A percentile compares a stretch with the other conserved stretches of the same genome.
Evolutionary conservation across 352 stramenopile genomes (phyloP).

Genomic region (Globisporangium echinulatum): DNA sequence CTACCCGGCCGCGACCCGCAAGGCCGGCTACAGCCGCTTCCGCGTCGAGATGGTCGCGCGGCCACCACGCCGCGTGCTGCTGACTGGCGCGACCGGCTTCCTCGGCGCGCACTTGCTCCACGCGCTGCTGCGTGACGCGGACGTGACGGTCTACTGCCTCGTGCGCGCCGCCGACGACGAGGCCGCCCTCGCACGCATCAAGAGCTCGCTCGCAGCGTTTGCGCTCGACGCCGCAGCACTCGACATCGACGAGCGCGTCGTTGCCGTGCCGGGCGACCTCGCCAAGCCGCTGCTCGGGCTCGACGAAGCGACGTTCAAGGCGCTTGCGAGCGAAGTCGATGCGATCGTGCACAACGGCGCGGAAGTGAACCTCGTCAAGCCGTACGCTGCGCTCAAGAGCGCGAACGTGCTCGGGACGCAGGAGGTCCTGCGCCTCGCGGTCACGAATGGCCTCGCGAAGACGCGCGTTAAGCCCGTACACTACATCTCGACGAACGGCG

Average conservation of each 20-base stretch:
- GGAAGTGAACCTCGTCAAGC: constrained; percentile 90
- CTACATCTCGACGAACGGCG: constrained; percentile 90
- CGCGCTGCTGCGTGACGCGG: constrained; percentile 64
- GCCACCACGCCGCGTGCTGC: constrained; percentile 72
- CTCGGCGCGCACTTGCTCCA: constrained; percentile 84
- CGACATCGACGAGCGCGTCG: constrained; percentile 62
- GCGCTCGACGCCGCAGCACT: constrained; percentile 40
- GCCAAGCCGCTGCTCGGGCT: constrained; percentile 79
- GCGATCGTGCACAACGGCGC: constrained; percentile 90
- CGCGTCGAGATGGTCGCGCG: constrained; percentile 69
- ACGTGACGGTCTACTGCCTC: constrained; percentile 77
- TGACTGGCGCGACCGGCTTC: constrained; percentile 90
- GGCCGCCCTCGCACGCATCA: constrained; percentile 43
- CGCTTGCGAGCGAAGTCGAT: constrained; percentile 82
- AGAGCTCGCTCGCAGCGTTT: constrained; percentile 49
- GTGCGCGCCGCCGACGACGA: constrained; percentile 56
- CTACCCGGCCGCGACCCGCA: constrained; percentile 64
- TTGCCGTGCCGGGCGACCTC: constrained; percentile 70
- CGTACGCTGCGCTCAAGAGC: constrained; percentile 81
- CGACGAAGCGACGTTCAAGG: constrained; percentile 77
- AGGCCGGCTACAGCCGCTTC: constrained; percentile 72
- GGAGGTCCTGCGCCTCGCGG: constrained; percentile 83
- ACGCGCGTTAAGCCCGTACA: constrained; percentile 80
- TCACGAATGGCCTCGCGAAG: constrained; percentile 70
- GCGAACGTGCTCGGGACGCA: constrained; percentile 89